These are phyloP conservation scores for Arthrobotrys pseudoclavata DNA, from an alignment of 2,329 filamentous ascomycete genomes.

Conservation along the genomic window DNA sequence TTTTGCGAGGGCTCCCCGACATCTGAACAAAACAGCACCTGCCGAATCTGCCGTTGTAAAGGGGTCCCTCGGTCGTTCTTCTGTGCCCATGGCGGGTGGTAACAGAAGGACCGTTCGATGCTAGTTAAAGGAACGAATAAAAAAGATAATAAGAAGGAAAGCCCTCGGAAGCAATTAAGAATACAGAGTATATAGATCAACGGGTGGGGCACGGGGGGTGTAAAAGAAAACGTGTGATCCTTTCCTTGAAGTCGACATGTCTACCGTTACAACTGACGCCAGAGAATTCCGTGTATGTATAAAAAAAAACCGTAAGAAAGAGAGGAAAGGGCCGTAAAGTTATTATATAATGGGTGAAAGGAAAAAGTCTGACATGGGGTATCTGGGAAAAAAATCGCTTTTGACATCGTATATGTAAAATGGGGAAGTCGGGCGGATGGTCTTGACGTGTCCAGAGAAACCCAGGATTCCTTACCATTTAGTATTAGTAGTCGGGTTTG, in stretches of 20 bases:
- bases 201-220: neutral
- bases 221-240: conserved; percentile 1
- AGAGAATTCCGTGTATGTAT: conserved; percentile 41
- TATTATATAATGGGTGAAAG: conserved; percentile 16
- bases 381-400: conserved; percentile 23
- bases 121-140: neutral
- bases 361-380: conserved; percentile 21
- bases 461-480: neutral
- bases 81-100: neutral
- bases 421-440: neutral
- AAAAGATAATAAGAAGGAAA: conserved; percentile 9
- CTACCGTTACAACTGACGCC: conserved; percentile 43
- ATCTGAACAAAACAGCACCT: neutral
- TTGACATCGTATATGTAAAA: conserved; percentile 17
- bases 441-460: neutral
- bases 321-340: conserved; percentile 2
- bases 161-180: conserved; percentile 5
- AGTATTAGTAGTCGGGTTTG: conserved; percentile 2
- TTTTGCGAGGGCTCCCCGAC: neutral
- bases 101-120: neutral
- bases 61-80: neutral
- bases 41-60: neutral
- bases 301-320: conserved; percentile 16
- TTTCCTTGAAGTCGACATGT: conserved; percentile 33
- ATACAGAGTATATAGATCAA: conserved; percentile 12